Percentiles rank a stretch among this genome's conserved stretches.
Conservation (phyloP, 257 asterid species). For the Solanum pennellii region DNA sequence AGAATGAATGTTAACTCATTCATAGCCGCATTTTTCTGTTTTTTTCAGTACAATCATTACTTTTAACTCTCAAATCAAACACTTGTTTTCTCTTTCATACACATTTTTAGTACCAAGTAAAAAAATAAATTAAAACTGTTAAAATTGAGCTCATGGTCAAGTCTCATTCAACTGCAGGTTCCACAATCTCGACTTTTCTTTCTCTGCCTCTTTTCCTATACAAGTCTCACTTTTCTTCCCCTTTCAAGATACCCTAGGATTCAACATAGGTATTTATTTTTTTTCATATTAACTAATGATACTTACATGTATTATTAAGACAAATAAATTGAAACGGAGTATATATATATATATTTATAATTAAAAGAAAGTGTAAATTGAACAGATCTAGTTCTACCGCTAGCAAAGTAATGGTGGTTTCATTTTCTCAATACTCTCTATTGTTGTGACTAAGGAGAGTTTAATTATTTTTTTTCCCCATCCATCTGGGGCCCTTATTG, state of each 20-base stretch:
- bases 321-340: neutral
- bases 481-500: neutral
- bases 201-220: slow-evolving; percentile 3
- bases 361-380: neutral
- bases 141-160: slow-evolving; percentile 10
- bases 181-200: slow-evolving; percentile 38
- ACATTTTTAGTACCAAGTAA: neutral
- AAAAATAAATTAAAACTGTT: neutral
- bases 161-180: slow-evolving; percentile 43
- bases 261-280: neutral
- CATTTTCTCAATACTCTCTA: neutral
- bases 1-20: slow-evolving; percentile 2
- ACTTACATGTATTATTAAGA: neutral
- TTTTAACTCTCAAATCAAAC: slow-evolving; percentile 11
- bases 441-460: neutral
- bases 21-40: slow-evolving; percentile 11
- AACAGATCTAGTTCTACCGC: slow-evolving; percentile 2
- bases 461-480: neutral
- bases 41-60: slow-evolving; percentile 22
- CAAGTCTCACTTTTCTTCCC: slow-evolving; percentile 6
- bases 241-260: slow-evolving; percentile 13
- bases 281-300: neutral
- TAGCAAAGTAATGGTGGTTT: slow-evolving; percentile 13
- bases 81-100: neutral
- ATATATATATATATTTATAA: neutral